These are phyloP conservation scores for Triticum timopheevii DNA, from an alignment of 176 grass and related monocot species.

Conservation along the genomic window DNA sequence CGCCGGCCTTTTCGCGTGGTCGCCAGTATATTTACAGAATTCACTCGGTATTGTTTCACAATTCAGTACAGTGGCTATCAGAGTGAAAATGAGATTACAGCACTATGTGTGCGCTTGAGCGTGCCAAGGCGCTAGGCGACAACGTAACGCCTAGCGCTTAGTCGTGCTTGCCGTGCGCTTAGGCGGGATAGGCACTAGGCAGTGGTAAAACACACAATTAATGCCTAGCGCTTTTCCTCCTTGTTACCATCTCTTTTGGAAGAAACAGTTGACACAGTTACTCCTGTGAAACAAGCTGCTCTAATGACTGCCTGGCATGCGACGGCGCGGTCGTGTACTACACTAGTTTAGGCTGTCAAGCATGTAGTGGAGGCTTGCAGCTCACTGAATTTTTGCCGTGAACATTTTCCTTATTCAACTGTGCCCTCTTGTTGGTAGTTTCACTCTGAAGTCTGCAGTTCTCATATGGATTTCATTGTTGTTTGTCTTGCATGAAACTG, in stretches of 20 bases:
- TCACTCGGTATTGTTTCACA: not conserved
- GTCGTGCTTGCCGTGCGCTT: not conserved
- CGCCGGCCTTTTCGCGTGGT: not conserved
- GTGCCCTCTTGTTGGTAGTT: not conserved
- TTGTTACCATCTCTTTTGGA: not conserved
- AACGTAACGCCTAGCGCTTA: not conserved
- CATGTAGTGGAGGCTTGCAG: not conserved
- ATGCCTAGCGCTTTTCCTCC: no score
- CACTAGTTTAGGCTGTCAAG: slow-evolving; percentile 14
- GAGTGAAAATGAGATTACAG: not conserved
- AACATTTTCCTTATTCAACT: not conserved
- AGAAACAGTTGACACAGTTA: not conserved
- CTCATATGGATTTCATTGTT: not conserved
- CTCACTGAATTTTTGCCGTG: not conserved
- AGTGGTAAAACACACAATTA: not conserved
- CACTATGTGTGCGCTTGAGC: not conserved
- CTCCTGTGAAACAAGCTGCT: slow-evolving; percentile 3
- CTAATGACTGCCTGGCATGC: not conserved
- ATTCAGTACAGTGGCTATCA: not conserved
- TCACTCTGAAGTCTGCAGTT: not conserved
- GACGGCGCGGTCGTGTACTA: not conserved
- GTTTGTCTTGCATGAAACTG: not conserved
- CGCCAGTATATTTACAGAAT: not conserved
- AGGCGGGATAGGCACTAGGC: no score
- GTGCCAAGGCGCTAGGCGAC: not conserved